Evolutionary conservation across 257 asterid genomes (phyloP).

Genomic region (Solanum pennellii): DNA sequence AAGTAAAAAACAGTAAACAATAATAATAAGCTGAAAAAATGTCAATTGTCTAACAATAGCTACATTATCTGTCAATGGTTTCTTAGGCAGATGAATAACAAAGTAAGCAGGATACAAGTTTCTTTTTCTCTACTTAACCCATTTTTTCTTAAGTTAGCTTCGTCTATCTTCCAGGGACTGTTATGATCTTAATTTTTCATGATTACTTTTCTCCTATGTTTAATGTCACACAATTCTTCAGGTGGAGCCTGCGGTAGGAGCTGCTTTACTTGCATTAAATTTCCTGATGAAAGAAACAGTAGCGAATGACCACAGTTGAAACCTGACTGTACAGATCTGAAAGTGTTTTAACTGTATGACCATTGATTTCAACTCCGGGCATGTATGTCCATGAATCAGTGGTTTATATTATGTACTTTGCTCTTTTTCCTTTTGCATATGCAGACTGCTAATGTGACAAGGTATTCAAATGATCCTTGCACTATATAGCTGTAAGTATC

Average conservation of each 20-base stretch:
- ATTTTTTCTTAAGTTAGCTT: not conserved
- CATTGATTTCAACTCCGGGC: not conserved
- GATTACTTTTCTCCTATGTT: not conserved
- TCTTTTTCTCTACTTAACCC: not conserved
- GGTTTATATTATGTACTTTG: not conserved
- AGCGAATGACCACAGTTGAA: constrained; percentile 41
- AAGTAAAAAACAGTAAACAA: too few species aligned
- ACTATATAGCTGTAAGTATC: not conserved
- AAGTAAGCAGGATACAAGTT: not conserved
- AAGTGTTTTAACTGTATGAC: not conserved
- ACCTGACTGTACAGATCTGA: not conserved
- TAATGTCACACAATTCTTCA: constrained; percentile 3
- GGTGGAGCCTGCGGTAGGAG: constrained; percentile 95
- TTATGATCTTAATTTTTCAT: not conserved
- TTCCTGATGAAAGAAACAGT: constrained; percentile 36
- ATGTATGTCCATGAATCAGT: not conserved
- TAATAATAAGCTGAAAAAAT: too few species aligned
- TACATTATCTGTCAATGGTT: not conserved
- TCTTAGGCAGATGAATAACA: not conserved
- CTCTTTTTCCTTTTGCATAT: not conserved
- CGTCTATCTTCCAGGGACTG: not conserved
- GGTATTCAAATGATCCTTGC: not conserved
- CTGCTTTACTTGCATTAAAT: constrained; percentile 79
- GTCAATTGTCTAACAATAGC: too few species aligned
- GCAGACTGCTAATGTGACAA: not conserved